These are phyloP conservation scores for Dorcoceras hygrometricum DNA, from an alignment of 257 asterid genomes.

Conservation along the genomic window DNA sequence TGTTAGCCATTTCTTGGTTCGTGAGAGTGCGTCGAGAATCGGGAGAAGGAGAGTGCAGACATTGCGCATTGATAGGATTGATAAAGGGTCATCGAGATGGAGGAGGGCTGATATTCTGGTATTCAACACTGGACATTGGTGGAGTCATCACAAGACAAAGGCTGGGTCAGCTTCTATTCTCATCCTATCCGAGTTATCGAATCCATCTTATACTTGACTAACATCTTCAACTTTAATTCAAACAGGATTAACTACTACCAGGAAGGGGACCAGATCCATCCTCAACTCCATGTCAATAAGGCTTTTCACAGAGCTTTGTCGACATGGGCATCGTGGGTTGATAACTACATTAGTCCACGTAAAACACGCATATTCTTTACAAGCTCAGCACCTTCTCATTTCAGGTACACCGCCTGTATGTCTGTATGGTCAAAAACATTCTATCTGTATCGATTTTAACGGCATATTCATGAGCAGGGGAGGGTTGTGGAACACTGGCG, in stretches of 20 bases:
- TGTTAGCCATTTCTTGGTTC: constrained; percentile 79
- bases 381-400: constrained; percentile 93
- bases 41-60: constrained; percentile 71
- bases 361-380: constrained; percentile 76
- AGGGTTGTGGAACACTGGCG: constrained; percentile 85
- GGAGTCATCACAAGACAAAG: constrained; percentile 84
- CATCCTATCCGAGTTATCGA: neutral
- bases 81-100: constrained; percentile 89
- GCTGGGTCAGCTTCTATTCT: constrained; percentile 59
- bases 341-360: constrained; percentile 57
- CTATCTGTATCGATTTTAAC: neutral
- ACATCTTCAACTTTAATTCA: constrained; percentile 13
- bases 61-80: constrained; percentile 68
- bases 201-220: neutral
- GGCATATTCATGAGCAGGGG: constrained; percentile 42
- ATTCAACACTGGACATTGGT: constrained; percentile 96
- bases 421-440: neutral
- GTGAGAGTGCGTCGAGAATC: constrained; percentile 75
- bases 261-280: constrained; percentile 66
- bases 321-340: constrained; percentile 89
- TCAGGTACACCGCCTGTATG: constrained; percentile 51
- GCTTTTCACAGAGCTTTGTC: constrained; percentile 66
- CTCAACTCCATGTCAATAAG: constrained; percentile 59
- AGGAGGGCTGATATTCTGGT: constrained; percentile 81
- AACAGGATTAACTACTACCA: constrained; percentile 85